Evolutionary conservation across 2,329 filamentous ascomycete genomes (phyloP).

Genomic region (Sporothrix sp.): DNA sequence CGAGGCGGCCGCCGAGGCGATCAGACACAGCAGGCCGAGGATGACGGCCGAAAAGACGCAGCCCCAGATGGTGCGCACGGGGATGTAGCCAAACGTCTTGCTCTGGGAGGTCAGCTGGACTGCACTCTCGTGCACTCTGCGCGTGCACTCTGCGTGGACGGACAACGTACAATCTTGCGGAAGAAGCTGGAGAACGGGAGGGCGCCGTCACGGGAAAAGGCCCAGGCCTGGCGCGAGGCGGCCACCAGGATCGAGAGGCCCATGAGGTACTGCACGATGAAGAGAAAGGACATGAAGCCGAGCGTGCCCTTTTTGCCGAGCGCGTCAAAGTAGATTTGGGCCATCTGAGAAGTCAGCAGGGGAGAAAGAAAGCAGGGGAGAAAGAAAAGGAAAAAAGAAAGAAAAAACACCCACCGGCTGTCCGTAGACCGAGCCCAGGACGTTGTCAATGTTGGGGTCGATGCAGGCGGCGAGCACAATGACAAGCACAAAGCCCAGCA

Average conservation of each 20-base stretch:
- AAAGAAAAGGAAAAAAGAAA: not conserved
- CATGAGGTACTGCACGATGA: constrained; percentile 54
- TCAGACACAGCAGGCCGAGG: constrained; percentile 48
- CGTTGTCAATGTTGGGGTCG: constrained; percentile 38
- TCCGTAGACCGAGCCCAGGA: constrained; percentile 41
- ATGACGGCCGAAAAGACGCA: constrained; percentile 40
- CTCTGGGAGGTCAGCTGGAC: constrained; percentile 23
- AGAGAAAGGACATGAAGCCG: constrained; percentile 47
- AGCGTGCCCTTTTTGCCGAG: constrained; percentile 49
- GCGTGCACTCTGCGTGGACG: no score
- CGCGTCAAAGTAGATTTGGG: constrained; percentile 50
- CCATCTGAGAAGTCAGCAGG: constrained; percentile 18
- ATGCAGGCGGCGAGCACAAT: constrained; percentile 51
- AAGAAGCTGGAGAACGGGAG: constrained; percentile 51
- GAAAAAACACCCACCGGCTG: constrained; percentile 35
- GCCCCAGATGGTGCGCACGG: constrained; percentile 46
- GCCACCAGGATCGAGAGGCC: constrained; percentile 49
- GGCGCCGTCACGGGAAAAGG: constrained; percentile 52
- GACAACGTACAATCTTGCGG: constrained; percentile 37
- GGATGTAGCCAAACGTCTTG: constrained; percentile 45
- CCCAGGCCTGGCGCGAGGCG: constrained; percentile 51
- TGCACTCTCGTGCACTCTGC: no score
- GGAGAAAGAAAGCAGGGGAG: no score
- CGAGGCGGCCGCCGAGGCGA: constrained; percentile 45
- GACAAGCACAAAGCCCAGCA: constrained; percentile 47